These are phyloP conservation scores for Teratosphaeriaceae sp. DNA, from an alignment of 2,329 filamentous ascomycete species.

Conservation along the genomic window DNA sequence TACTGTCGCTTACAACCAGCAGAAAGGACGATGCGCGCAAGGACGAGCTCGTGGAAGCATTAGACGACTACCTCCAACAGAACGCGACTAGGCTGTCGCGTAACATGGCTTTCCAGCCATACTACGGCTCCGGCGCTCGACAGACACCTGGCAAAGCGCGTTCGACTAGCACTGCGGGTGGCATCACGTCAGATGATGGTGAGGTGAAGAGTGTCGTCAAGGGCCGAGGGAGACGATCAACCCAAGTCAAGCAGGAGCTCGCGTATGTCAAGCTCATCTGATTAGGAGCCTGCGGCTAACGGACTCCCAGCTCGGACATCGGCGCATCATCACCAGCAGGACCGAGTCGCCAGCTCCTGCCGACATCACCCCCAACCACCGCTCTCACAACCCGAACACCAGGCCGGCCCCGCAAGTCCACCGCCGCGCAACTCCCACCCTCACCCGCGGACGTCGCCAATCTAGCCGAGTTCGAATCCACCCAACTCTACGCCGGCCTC, in stretches of 20 bases:
- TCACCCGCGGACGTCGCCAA: constrained; percentile 73
- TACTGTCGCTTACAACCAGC: not conserved
- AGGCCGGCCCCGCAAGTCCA: constrained; percentile 11
- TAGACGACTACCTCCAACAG: constrained; percentile 66
- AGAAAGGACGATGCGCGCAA: constrained; percentile 61
- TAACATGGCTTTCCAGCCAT: constrained; percentile 62
- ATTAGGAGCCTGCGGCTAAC: no score
- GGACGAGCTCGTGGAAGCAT: constrained; percentile 65
- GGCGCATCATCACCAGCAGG: constrained; percentile 1
- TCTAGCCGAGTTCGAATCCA: constrained; percentile 65
- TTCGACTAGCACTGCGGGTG: constrained; percentile 15
- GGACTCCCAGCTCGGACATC: constrained; percentile 9
- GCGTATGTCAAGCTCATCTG: constrained; percentile 21
- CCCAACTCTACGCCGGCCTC: constrained; percentile 60
- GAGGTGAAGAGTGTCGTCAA: constrained; percentile 27
- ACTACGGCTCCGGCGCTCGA: constrained; percentile 69
- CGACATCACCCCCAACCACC: not conserved
- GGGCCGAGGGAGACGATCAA: constrained; percentile 21
- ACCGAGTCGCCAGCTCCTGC: not conserved
- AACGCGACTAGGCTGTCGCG: constrained; percentile 60
- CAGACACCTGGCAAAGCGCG: constrained; percentile 48
- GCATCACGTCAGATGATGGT: constrained; percentile 17
- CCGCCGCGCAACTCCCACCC: constrained; percentile 35
- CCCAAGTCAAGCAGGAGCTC: constrained; percentile 31
- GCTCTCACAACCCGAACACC: constrained; percentile 22